Evolutionary conservation across 306 rosid species (phyloP).

Genomic region (Coriaria nepalensis): DNA sequence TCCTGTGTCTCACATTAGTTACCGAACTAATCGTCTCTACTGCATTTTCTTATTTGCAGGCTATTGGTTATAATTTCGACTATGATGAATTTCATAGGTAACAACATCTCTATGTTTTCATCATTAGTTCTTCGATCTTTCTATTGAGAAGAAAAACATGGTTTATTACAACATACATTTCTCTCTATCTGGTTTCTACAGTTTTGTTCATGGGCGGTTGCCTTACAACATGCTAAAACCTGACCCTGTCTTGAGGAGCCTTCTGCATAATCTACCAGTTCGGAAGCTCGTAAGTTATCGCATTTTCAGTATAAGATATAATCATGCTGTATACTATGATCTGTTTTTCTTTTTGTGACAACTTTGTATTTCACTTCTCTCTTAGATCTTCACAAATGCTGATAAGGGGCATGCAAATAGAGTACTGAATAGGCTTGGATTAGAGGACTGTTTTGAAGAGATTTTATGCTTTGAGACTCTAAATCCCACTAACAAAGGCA

Average conservation of each 20-base stretch:
- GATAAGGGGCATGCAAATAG: constrained; percentile 43
- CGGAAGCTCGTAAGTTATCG: constrained; percentile 59
- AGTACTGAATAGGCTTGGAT: constrained; percentile 61
- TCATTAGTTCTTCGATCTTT: background rate
- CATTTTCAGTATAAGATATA: too few species aligned
- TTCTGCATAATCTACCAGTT: constrained; percentile 60
- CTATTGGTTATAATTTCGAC: constrained; percentile 57
- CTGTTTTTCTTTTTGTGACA: too few species aligned
- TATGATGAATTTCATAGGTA: constrained; percentile 64
- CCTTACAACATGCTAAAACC: constrained; percentile 55
- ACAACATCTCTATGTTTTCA: background rate
- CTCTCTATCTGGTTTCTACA: constrained; percentile 21
- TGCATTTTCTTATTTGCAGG: constrained; percentile 38
- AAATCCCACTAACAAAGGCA: constrained; percentile 23
- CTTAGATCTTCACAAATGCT: constrained; percentile 60
- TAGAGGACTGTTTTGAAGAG: constrained; percentile 77
- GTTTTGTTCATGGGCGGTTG: constrained; percentile 79
- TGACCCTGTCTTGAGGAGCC: constrained; percentile 58
- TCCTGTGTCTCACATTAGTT: background rate
- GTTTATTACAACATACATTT: too few species aligned
- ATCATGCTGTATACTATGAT: too few species aligned
- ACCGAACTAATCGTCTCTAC: too few species aligned
- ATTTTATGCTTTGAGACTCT: constrained; percentile 73
- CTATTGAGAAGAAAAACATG: too few species aligned
- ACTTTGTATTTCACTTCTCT: too few species aligned